Conservation (phyloP, 2,329 filamentous ascomycete genomes). For the Fusarium buharicum region DNA sequence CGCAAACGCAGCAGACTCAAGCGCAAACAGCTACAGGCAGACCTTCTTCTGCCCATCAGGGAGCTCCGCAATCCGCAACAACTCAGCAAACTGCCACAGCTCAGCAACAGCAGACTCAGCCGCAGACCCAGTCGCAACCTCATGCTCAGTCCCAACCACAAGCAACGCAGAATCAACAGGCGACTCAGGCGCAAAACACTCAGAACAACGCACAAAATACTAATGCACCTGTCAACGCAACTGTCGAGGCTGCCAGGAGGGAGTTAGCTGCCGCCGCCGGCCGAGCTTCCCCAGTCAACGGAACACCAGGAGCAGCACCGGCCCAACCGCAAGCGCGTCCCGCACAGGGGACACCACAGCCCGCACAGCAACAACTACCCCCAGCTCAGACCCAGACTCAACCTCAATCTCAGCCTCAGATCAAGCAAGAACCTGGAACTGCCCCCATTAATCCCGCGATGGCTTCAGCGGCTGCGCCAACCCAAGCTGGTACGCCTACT, state of each 20-base stretch:
- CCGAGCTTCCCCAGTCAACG: conserved; percentile 48
- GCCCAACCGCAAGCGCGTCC: conserved; percentile 46
- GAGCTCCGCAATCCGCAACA: conserved; percentile 37
- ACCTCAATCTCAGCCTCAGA: conserved; percentile 42
- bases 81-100: conserved; percentile 29
- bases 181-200: conserved; percentile 39
- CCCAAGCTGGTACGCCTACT: conserved; percentile 58
- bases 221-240: conserved; percentile 56
- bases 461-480: conserved; percentile 52
- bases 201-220: conserved; percentile 47
- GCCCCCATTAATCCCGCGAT: conserved; percentile 62
- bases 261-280: conserved; percentile 46
- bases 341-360: conserved; percentile 40
- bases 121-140: conserved; percentile 31
- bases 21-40: conserved; percentile 17
- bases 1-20: conserved; percentile 24
- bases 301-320: conserved; percentile 39
- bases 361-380: conserved; percentile 37
- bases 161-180: conserved; percentile 34
- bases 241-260: conserved; percentile 59
- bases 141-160: conserved; percentile 35
- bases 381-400: conserved; percentile 38
- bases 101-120: conserved; percentile 32
- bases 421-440: conserved; percentile 52
- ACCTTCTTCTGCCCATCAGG: conserved; percentile 42